These are phyloP conservation scores for Trypanosomatidae sp. DNA, from an alignment of 208 protist genomes.

Conservation along the genomic window DNA sequence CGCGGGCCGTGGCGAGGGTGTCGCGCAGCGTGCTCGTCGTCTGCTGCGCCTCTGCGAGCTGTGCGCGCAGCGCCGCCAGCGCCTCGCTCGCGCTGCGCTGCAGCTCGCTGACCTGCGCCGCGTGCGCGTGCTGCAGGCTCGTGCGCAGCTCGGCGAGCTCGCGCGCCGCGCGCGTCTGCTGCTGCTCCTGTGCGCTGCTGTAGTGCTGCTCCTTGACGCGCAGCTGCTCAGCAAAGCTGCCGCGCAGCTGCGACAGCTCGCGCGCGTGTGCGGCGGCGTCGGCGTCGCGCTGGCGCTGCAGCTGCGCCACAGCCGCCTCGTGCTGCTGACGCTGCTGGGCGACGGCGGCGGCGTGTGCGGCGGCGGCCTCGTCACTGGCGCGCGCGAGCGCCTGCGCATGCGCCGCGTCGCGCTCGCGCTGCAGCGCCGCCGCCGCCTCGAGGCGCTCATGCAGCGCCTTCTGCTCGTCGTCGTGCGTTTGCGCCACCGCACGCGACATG, in stretches of 20 bases:
- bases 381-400: constrained; percentile 8
- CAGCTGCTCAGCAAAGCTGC: constrained; percentile 2
- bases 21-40: constrained; percentile 5
- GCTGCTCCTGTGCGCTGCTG: constrained; percentile 5
- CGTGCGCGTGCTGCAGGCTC: constrained; percentile 8
- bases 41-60: constrained; percentile 2
- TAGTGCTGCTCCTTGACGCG: constrained; percentile 2
- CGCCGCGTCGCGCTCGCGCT: constrained; percentile 2
- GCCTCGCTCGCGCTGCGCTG: constrained; percentile 6
- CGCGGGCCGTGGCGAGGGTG: constrained; percentile 2
- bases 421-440: constrained; percentile 3
- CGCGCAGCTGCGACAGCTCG: constrained; percentile 8
- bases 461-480: constrained; percentile 3
- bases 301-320: constrained; percentile 4
- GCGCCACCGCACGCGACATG: constrained; percentile 3
- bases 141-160: constrained; percentile 8
- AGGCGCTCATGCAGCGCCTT: constrained; percentile 10
- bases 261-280: constrained; percentile 7
- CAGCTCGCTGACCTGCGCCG: constrained; percentile 7
- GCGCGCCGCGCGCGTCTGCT: constrained; percentile 2
- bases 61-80: background rate
- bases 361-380: constrained; percentile 1
- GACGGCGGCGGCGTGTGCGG: background rate
- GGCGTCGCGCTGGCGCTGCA: constrained; percentile 7
- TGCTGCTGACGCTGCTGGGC: constrained; percentile 3